These are phyloP conservation scores for Aquilaria sinensis DNA, from an alignment of 345 rosid species.

Conservation along the genomic window DNA sequence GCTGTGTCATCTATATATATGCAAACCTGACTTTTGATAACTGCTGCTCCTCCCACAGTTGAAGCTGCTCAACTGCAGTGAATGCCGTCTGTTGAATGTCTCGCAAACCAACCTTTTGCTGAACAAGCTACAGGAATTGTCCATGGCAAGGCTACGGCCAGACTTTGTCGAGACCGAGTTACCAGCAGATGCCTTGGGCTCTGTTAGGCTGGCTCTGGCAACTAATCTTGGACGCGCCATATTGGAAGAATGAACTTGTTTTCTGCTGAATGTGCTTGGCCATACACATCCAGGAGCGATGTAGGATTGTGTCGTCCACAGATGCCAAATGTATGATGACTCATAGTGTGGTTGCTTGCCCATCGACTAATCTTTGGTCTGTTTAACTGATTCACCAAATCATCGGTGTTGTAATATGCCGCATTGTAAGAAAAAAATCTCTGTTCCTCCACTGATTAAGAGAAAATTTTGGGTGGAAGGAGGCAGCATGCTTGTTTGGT, in stretches of 20 bases:
- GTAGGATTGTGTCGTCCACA: too few species aligned
- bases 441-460: too few species aligned
- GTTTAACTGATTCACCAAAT: too few species aligned
- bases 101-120: constrained; percentile 63
- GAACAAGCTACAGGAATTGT: constrained; percentile 78
- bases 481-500: too few species aligned
- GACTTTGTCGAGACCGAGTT: constrained; percentile 54
- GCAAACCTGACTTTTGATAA: background rate
- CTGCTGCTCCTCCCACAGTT: constrained; percentile 35
- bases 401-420: too few species aligned
- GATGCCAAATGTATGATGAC: too few species aligned
- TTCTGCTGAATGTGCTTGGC: background rate
- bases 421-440: too few species aligned
- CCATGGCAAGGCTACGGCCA: constrained; percentile 66
- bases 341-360: too few species aligned
- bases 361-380: too few species aligned
- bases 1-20: background rate
- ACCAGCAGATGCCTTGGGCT: constrained; percentile 53
- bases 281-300: background rate
- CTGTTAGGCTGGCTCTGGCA: constrained; percentile 78
- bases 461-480: too few species aligned
- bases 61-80: constrained; percentile 75
- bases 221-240: constrained; percentile 82
- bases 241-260: constrained; percentile 42
- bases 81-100: constrained; percentile 56